These are phyloP conservation scores for Trichoderma sp. DNA, from an alignment of 2,329 filamentous ascomycete genomes.

Conservation along the genomic window DNA sequence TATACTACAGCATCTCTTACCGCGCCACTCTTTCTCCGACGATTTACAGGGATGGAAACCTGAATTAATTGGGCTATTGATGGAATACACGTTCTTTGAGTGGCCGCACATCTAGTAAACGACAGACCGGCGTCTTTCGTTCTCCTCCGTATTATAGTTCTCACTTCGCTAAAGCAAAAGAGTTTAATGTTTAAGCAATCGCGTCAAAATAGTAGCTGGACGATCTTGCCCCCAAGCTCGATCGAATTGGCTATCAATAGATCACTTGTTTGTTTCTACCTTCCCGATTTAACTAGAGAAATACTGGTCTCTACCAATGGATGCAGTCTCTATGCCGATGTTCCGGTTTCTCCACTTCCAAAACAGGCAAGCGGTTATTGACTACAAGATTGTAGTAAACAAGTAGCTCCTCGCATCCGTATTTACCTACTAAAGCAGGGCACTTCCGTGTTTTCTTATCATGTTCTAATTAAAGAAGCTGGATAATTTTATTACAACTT, in stretches of 20 bases:
- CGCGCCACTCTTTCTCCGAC: neutral
- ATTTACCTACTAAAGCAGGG: slow-evolving; percentile 1
- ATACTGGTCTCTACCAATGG: neutral
- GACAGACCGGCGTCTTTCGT: too few species aligned
- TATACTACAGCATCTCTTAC: neutral
- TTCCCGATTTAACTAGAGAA: neutral
- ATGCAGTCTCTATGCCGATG: slow-evolving; percentile 1
- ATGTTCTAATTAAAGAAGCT: neutral
- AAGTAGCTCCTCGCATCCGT: neutral
- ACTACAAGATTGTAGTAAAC: neutral
- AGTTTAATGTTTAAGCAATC: slow-evolving; percentile 19
- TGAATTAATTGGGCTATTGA: neutral
- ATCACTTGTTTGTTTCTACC: neutral
- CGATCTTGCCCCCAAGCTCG: neutral
- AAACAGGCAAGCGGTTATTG: neutral
- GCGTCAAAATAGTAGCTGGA: neutral
- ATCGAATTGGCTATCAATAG: neutral
- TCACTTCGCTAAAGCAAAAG: neutral
- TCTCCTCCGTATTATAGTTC: neutral
- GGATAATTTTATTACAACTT: neutral
- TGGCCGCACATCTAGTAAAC: too few species aligned
- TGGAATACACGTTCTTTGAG: too few species aligned
- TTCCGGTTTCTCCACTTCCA: slow-evolving; percentile 12
- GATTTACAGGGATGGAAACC: neutral
- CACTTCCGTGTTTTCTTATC: neutral